Evolutionary conservation across 2,329 filamentous ascomycete species (phyloP).

Genomic region (Dactylella cylindrospora): DNA sequence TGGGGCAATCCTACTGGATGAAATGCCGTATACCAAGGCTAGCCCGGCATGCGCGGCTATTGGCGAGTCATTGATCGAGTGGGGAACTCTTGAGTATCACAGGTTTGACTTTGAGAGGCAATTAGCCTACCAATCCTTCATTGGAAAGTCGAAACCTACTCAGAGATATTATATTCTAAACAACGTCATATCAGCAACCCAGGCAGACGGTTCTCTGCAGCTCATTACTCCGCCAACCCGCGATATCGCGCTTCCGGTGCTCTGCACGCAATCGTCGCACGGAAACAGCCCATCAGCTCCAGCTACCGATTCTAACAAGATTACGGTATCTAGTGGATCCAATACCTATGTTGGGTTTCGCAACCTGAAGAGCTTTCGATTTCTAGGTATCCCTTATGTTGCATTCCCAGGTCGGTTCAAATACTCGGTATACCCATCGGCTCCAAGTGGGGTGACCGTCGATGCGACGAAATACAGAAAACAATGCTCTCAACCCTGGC

Average conservation of each 20-base stretch:
- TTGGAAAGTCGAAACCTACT: conserved; percentile 51
- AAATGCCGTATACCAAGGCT: conserved; percentile 52
- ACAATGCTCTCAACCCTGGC: conserved; percentile 54
- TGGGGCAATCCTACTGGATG: conserved; percentile 58
- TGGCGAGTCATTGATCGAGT: conserved; percentile 57
- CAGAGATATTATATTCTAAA: conserved; percentile 55
- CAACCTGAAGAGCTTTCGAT: conserved; percentile 59
- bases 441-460: conserved; percentile 55
- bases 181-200: conserved; percentile 52
- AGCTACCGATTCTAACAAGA: conserved; percentile 50
- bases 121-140: conserved; percentile 56
- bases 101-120: conserved; percentile 55
- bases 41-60: conserved; percentile 55
- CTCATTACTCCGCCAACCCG: conserved; percentile 50
- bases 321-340: conserved; percentile 50
- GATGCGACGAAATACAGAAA: conserved; percentile 56
- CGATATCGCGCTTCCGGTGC: conserved; percentile 54
- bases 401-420: conserved; percentile 55
- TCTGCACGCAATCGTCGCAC: conserved; percentile 56
- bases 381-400: conserved; percentile 58
- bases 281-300: conserved; percentile 45
- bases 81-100: conserved; percentile 54
- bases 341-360: conserved; percentile 58
- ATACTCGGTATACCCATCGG: conserved; percentile 55
- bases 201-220: conserved; percentile 49